These are phyloP conservation scores for Herpetomonas tarakana DNA, from an alignment of 208 protist species.

Conservation along the genomic window DNA sequence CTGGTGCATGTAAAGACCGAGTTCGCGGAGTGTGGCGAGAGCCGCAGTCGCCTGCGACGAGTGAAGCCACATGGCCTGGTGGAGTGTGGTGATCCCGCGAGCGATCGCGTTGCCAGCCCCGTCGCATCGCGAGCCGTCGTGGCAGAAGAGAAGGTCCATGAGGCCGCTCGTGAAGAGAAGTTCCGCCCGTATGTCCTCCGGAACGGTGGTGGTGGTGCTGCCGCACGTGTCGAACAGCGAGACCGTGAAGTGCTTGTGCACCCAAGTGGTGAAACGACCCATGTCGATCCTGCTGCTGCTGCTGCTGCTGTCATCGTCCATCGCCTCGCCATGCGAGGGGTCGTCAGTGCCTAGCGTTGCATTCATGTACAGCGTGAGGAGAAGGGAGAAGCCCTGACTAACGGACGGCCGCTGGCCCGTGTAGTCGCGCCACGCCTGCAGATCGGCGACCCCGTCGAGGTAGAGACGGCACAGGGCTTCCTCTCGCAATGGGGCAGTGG, in stretches of 20 bases:
- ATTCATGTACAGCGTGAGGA: slow-evolving; percentile 16
- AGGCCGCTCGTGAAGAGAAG: slow-evolving; percentile 23
- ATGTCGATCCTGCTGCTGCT: too few species aligned
- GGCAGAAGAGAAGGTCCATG: slow-evolving; percentile 10
- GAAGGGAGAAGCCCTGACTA: slow-evolving; percentile 26
- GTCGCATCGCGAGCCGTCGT: neutral
- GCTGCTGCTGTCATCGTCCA: too few species aligned
- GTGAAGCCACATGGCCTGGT: slow-evolving; percentile 43
- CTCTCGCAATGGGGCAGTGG: too few species aligned
- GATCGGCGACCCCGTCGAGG: slow-evolving; percentile 9
- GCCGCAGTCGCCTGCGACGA: slow-evolving; percentile 49
- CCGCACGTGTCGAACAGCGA: slow-evolving; percentile 11
- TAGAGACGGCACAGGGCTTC: slow-evolving; percentile 3
- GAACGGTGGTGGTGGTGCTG: slow-evolving; percentile 1
- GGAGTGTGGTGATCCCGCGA: slow-evolving; percentile 20
- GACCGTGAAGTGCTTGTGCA: too few species aligned
- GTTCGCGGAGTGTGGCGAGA: slow-evolving; percentile 57
- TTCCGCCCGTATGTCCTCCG: slow-evolving; percentile 15
- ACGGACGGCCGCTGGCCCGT: slow-evolving; percentile 22
- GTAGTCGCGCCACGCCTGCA: slow-evolving; percentile 14
- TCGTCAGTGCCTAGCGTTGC: neutral
- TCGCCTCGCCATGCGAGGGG: too few species aligned
- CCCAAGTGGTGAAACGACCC: too few species aligned
- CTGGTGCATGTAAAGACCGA: slow-evolving; percentile 53
- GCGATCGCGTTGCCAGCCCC: neutral